Evolutionary conservation across 768 basidiomycete genomes (phyloP), one percentile per base, ranked within the genome.

Genomic region (Macrolepiota dolichaula): DNA sequence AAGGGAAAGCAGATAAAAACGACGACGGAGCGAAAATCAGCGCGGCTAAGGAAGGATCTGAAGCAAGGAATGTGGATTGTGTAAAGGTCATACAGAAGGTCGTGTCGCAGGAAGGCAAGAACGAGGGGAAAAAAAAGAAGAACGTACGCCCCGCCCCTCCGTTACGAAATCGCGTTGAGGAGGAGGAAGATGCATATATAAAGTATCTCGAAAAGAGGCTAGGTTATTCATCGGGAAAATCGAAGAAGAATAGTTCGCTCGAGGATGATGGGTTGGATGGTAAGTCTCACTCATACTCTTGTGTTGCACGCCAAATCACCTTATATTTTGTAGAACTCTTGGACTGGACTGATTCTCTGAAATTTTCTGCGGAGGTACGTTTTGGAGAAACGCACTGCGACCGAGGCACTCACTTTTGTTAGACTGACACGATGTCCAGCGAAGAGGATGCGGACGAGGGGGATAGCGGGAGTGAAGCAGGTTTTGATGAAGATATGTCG

Each of bases 261-360:
- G 88, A 86, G 40, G 85, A 84, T 1, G 96, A 98, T 72, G 95
- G 94, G 3, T 75, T 97, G 15, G 92, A 89, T 67, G 96, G 96
- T 94, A 68, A 27, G 80, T 72, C 2, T 4, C 15, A 12, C 37
- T 58, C 11, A 12, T 58, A 29, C 57, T 49, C 11, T 24, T 46
- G 3, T 57, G 12, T 38, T 19, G 11, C n/a, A n/a, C 42, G 40
- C 35, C 54, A 19, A 49, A 9, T 51, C 22, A 44, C 27, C 38
- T 38, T 24, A 38, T 22, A 32, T 42, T 56, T 38, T 55, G 27
- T 59, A 87, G 86, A 87, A 64, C 73, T 89, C 22, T 72, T 87
- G 62, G 78, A 83, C 62, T 82, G 84, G 60, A 74, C 82, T 4
- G 73, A 79, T 63, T 76, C 76, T 15, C 65, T 81, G 44, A 64